These are phyloP conservation scores for Heracleum sosnowskyi DNA, from an alignment of 129 eudicot species.

Conservation along the genomic window DNA sequence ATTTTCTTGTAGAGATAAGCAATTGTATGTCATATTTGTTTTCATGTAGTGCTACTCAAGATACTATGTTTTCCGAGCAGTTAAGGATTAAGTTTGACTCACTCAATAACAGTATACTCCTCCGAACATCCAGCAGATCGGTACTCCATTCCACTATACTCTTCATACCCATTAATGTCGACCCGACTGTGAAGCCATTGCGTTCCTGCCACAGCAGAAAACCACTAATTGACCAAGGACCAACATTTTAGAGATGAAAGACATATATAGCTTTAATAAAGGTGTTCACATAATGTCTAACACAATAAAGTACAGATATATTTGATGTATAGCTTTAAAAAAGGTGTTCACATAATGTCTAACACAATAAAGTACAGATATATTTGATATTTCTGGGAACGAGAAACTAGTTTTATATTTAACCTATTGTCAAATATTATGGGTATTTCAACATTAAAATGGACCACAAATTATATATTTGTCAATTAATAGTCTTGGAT, in stretches of 20 bases:
- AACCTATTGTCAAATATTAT: not conserved
- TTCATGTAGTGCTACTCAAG: not conserved
- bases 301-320: not conserved
- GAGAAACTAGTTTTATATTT: not conserved
- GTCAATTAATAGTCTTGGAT: slow-evolving; percentile 3
- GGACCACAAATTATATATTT: not conserved
- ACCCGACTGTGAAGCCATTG: slow-evolving; percentile 97
- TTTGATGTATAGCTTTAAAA: not conserved
- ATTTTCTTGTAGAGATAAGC: too few species aligned
- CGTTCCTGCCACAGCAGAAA: slow-evolving; percentile 45
- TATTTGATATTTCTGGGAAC: not conserved
- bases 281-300: not conserved
- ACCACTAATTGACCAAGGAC: not conserved
- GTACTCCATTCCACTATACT: slow-evolving; percentile 78
- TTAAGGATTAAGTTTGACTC: slow-evolving; percentile 27
- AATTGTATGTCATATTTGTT: not conserved
- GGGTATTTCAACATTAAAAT: not conserved
- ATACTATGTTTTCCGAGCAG: not conserved
- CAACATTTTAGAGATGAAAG: not conserved
- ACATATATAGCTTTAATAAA: not conserved
- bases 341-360: not conserved
- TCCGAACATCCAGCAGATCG: slow-evolving; percentile 88
- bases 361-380: not conserved
- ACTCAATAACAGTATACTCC: slow-evolving; percentile 77
- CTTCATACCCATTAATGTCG: slow-evolving; percentile 84